Evolutionary conservation across 2,329 filamentous ascomycete genomes (phyloP).

Genomic region (Botrytis squamosa): DNA sequence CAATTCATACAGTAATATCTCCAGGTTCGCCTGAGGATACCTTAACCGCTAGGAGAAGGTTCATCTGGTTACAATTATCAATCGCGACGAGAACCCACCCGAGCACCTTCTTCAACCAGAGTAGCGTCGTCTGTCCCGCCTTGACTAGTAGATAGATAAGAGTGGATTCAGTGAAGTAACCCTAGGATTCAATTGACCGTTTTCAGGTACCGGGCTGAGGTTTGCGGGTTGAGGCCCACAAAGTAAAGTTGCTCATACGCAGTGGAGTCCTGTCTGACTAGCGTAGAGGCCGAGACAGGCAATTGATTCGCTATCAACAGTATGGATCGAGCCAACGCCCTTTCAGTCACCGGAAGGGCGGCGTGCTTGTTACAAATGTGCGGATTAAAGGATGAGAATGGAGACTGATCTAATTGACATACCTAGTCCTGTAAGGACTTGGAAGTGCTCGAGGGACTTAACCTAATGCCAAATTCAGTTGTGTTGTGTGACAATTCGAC

Average conservation of each 20-base stretch:
- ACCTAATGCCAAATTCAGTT: neutral
- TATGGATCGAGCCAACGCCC: neutral
- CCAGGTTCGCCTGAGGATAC: neutral
- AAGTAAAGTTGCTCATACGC: neutral
- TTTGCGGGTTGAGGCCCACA: neutral
- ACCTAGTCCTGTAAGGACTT: no score
- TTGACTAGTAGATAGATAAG: neutral
- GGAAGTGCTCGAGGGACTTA: neutral
- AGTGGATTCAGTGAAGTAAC: neutral
- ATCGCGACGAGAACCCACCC: neutral
- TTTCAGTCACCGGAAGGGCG: neutral
- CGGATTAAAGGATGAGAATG: neutral
- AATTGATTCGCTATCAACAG: neutral
- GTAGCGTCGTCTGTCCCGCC: neutral
- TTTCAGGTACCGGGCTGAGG: neutral
- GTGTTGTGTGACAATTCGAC: neutral
- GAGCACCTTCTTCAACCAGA: constrained; percentile 14
- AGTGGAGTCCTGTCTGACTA: neutral
- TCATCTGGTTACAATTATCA: neutral
- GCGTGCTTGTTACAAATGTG: neutral
- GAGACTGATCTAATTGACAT: neutral
- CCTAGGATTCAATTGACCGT: neutral
- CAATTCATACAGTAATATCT: neutral
- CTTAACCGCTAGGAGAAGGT: neutral
- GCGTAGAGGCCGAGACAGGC: neutral